These are phyloP conservation scores for Clohesyomyces aquaticus DNA, from an alignment of 495 filamentous ascomycete genomes.

Conservation along the genomic window DNA sequence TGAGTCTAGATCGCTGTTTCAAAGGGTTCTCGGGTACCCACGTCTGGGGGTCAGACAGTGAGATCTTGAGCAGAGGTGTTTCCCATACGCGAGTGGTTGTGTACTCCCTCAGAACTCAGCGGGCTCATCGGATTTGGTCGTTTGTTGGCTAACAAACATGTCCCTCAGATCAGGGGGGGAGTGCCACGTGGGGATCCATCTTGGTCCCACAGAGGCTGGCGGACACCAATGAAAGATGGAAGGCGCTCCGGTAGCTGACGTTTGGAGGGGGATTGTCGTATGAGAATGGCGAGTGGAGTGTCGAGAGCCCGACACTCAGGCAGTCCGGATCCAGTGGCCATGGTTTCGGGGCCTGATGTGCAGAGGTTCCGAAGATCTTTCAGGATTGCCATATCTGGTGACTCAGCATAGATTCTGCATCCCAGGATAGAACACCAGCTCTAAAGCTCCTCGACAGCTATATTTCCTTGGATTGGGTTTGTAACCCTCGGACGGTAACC, in stretches of 20 bases:
- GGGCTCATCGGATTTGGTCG: background rate
- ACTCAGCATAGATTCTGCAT: constrained; percentile 1
- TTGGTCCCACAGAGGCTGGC: constrained; percentile 1
- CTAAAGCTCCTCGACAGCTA: background rate
- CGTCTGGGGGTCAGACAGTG: constrained; percentile 7
- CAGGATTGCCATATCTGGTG: constrained; percentile 1
- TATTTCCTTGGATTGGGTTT: background rate
- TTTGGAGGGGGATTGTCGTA: constrained; percentile 12
- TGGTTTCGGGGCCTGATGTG: constrained; percentile 20
- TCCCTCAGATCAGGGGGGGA: background rate
- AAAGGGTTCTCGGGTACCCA: constrained; percentile 1
- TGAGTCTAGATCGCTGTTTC: constrained; percentile 5
- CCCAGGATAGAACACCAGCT: background rate
- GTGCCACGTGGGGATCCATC: constrained; percentile 21
- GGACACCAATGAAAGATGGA: constrained; percentile 13
- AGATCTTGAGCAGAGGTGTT: constrained; percentile 8
- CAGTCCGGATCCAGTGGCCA: constrained; percentile 21
- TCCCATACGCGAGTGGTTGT: background rate
- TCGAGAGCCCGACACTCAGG: constrained; percentile 21
- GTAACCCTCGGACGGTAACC: background rate
- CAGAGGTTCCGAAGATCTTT: constrained; percentile 26
- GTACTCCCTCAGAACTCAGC: background rate
- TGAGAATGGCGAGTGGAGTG: background rate
- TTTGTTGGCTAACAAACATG: background rate
- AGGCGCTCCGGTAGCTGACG: background rate